Evolutionary conservation across 371 early-diverging fungal species (phyloP), one percentile per base, ranked within the genome.

Genomic region (Vairimorpha ceranae): DNA sequence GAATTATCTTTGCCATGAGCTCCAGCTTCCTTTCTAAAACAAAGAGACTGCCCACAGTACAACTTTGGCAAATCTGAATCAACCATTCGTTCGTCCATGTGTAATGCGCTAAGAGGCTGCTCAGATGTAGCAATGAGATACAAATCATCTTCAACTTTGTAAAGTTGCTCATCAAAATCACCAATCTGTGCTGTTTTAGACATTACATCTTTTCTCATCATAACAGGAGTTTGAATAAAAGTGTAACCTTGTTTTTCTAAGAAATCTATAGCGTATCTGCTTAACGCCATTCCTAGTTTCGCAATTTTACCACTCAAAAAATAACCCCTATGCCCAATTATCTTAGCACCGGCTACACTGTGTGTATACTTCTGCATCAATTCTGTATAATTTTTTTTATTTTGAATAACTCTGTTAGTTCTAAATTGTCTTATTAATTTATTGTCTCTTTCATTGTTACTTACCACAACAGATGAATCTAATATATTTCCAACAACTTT

Each of bases 11-110:
- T 91, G 74, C 99, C 99, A 80, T 93, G 93, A 0, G 97, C 93
- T 72, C 99, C 99, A 38, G 99, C 99, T 85, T 99, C 99, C 83
- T 97, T 97, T 77, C 99, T 90, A 90, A 99, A 99, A 86, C 98
- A 98, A 36, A 97, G 93, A 43, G 96, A 95, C 82, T 91, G 91
- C 65, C 99, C 99, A 60, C 93, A 94, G 82, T 93, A 89, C 69
- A 85, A 86, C 69, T 69, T 70, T 14, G 82, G 80, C 25, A 79
- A 46, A 36, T 81, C 77, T 25, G 27, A 30, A 10, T 60, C 70
- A 45, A 25, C 25, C 17, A 82, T 27, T 72, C 94, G 93, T 86
- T 97, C 97, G 77, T 89, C 88, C 69, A 90, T 86, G 84, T 97
- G 95, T 88, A 89, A 91, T 30, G 94, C 97, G 52, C 91, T 89